Evolutionary conservation across 2,329 filamentous ascomycete genomes (phyloP).

Genomic region (Biscogniauxia marginata): DNA sequence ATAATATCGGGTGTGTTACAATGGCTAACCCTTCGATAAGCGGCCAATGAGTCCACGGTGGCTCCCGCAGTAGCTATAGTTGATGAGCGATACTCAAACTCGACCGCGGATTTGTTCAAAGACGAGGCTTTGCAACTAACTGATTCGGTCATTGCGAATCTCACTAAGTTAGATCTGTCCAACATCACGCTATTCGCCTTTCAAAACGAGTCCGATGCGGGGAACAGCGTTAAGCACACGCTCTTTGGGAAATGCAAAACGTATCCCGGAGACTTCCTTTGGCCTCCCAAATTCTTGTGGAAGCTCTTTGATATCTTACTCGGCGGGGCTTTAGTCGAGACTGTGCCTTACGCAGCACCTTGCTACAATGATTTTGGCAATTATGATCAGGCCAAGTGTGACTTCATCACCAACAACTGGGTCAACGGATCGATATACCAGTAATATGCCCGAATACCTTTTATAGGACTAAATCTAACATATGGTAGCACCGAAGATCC

Average conservation of each 20-base stretch:
- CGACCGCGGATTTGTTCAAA: background rate
- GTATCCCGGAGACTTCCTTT: constrained; percentile 29
- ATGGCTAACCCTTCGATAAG: background rate
- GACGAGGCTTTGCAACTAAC: constrained; percentile 7
- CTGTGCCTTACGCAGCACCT: constrained; percentile 32
- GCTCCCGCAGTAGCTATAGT: background rate
- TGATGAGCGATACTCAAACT: background rate
- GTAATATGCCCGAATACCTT: constrained; percentile 9
- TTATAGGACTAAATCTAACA: background rate
- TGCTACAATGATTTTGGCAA: constrained; percentile 31
- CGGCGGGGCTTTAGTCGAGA: constrained; percentile 33
- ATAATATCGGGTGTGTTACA: background rate
- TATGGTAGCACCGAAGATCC: constrained; percentile 35
- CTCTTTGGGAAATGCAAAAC: constrained; percentile 26
- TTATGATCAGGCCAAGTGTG: constrained; percentile 30
- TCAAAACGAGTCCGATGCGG: constrained; percentile 3
- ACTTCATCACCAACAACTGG: constrained; percentile 29
- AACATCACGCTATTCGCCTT: constrained; percentile 27
- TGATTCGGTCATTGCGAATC: constrained; percentile 16
- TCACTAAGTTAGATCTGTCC: constrained; percentile 17
- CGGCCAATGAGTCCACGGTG: background rate
- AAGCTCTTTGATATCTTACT: constrained; percentile 26
- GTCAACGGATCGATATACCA: constrained; percentile 18
- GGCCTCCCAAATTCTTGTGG: constrained; percentile 29
- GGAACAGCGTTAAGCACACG: constrained; percentile 4